These are phyloP conservation scores for Colletotrichum shisoi DNA, from an alignment of 2,329 filamentous ascomycete species.

Conservation along the genomic window DNA sequence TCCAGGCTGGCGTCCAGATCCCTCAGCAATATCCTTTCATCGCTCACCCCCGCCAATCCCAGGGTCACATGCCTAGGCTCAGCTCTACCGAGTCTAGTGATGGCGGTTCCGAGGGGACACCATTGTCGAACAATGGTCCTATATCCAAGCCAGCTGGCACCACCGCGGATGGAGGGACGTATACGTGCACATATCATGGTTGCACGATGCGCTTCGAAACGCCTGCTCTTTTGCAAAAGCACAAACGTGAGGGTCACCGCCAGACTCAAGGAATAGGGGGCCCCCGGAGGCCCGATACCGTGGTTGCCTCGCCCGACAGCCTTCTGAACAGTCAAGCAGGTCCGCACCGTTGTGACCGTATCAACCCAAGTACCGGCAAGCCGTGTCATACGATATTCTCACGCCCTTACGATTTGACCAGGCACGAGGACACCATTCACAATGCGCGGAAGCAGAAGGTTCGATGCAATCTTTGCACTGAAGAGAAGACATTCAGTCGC, in stretches of 20 bases:
- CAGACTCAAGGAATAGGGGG: conserved; percentile 67
- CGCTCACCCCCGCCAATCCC: conserved; percentile 48
- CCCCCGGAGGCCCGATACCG: conserved; percentile 44
- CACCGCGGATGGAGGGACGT: conserved; percentile 82
- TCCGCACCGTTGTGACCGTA: conserved; percentile 89
- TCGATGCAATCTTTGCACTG: conserved; percentile 87
- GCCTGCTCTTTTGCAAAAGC: conserved; percentile 85
- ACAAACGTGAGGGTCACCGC: conserved; percentile 92
- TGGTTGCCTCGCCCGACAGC: conserved; percentile 56
- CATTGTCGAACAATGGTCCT: conserved; percentile 47
- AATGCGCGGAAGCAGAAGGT: conserved; percentile 95
- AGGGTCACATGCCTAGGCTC: conserved; percentile 50
- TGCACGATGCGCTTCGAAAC: conserved; percentile 90
- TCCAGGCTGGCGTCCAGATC: conserved; percentile 53
- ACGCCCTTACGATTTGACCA: conserved; percentile 91
- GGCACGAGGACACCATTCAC: conserved; percentile 97
- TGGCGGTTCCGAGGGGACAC: conserved; percentile 32
- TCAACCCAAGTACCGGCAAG: conserved; percentile 94
- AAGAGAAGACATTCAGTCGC: conserved; percentile 96
- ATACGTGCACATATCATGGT: conserved; percentile 94
- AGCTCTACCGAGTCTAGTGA: conserved; percentile 56
- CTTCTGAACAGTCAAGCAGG: conserved; percentile 86
- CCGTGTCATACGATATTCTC: conserved; percentile 95
- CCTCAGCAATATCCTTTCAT: conserved; percentile 64
- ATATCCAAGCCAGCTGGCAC: conserved; percentile 65